Base-by-base conservation (phyloP, 2,329 filamentous ascomycete species). In the Ascochyta fabae region DNA sequence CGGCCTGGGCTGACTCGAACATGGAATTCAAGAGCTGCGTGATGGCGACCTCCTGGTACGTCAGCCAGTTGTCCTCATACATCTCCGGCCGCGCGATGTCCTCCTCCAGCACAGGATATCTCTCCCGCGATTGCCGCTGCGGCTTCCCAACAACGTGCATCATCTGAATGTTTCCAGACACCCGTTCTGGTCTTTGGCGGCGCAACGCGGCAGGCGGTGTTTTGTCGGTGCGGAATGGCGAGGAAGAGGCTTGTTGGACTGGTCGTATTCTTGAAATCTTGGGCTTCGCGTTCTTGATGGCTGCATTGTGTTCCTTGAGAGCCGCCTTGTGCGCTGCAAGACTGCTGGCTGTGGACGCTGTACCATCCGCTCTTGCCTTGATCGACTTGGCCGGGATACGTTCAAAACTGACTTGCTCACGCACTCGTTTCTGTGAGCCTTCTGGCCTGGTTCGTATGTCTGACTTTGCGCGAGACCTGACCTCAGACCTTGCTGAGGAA, bases 21-120 rank as follows among this genome's bases (percentile, higher is more conserved):
- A 87, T 72, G 13, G 76, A 76, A 67, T 88, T 88, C 42, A 85
- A 69, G 6, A 88, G 75, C 65, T 87, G 85, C 0, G 84, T 84
- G 40, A 88, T 81, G 34, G 84, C 81, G 22, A 83, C 75, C 65
- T 88, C 86, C 65, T 88, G 85, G 57, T 87, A 82, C 12, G 77
- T 78, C 34, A 88, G 80, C 85, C 86, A 88, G 52, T 82, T 78
- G 41, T 87, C 84, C 64, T 88, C 85, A 67, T 87, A 87, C 60
- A 88, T 76, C 48, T 82, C 78, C n/a, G 84, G 79, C 43, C 81
- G 80, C 2, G 76, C 73, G 24, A 88, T 76, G 60, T 86, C 79
- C 56, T 87, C 83, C 0, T 71, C 64, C 4, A 87, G 72, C 4
- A 86, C 70, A 2, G 83, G 82, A 64, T 84, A 86, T 44, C 78